Percentiles rank a stretch among this genome's conserved stretches.
These are phyloP conservation scores for Smallanthus sonchifolius DNA, from an alignment of 129 eudicot species.

Conservation along the genomic window DNA sequence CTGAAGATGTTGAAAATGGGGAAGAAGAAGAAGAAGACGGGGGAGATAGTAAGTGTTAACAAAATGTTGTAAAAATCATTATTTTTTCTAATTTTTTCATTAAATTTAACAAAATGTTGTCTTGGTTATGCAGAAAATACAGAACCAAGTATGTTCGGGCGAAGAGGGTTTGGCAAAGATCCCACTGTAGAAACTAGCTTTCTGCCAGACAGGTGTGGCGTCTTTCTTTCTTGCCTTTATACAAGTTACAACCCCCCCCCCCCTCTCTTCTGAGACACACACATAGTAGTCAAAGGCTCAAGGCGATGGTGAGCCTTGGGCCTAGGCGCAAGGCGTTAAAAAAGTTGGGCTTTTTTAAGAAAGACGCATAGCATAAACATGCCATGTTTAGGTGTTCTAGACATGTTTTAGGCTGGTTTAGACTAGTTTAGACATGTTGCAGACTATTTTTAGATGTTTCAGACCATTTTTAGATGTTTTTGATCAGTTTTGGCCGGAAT, in stretches of 20 bases:
- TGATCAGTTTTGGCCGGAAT: no score
- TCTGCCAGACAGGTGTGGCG: slow-evolving; percentile 81
- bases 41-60: slow-evolving; percentile 51
- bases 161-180: slow-evolving; percentile 77
- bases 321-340: no score
- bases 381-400: no score
- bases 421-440: no score
- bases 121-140: slow-evolving; percentile 37
- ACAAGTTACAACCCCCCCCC: background rate
- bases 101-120: background rate
- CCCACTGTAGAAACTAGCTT: slow-evolving; percentile 96
- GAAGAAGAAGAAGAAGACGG: slow-evolving; percentile 78
- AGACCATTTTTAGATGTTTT: no score
- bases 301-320: no score
- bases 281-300: background rate
- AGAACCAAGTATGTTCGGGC: slow-evolving; percentile 47
- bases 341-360: no score
- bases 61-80: background rate
- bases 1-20: slow-evolving; percentile 71
- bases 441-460: no score
- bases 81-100: background rate
- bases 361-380: no score
- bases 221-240: slow-evolving; percentile 21
- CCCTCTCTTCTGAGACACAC: background rate
- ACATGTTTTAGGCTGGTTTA: no score